phyloP scores from a whole-genome alignment of 345 rosid genomes.

The Citrus cavaleriei region DNA sequence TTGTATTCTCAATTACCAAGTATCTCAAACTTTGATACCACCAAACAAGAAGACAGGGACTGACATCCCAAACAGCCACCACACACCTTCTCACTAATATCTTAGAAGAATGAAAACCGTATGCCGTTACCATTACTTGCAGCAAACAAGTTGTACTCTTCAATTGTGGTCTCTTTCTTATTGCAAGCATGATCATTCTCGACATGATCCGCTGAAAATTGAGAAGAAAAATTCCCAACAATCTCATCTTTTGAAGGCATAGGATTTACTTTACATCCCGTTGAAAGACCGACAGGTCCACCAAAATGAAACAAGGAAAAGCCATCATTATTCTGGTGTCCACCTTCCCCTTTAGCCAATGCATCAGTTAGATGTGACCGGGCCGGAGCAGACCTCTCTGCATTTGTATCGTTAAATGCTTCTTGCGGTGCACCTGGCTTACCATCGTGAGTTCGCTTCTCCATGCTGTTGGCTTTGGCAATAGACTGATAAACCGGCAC shows the following conservation, averaged over 20 bases:
- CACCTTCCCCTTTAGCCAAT: conserved; percentile 27
- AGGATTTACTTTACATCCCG: conserved; percentile 38
- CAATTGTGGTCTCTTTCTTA: conserved; percentile 48
- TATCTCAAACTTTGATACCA: conserved; percentile 38
- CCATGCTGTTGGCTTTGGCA: conserved; percentile 40
- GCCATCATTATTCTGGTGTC: conserved; percentile 30
- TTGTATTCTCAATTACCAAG: conserved; percentile 30
- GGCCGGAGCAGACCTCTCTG: conserved; percentile 34
- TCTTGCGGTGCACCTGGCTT: conserved; percentile 25
- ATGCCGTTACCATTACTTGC: conserved; percentile 55
- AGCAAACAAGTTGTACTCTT: conserved; percentile 91
- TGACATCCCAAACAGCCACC: conserved; percentile 32
- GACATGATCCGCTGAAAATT: conserved; percentile 41
- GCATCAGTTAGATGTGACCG: conserved; percentile 22
- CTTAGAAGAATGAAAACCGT: conserved; percentile 64
- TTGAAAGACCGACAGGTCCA: conserved; percentile 69
- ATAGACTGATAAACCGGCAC: conserved; percentile 54
- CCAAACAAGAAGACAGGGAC: conserved; percentile 34
- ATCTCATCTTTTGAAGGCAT: conserved; percentile 37
- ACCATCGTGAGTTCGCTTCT: conserved; percentile 33
- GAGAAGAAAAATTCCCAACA: conserved; percentile 43
- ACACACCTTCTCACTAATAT: conserved; percentile 24
- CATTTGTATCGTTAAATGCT: conserved; percentile 18
- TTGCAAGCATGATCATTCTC: conserved; percentile 43
- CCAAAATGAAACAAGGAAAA: conserved; percentile 93